phyloP scores from a whole-genome alignment of 2,329 filamentous ascomycete species.

The Cordyceps tenuipes region DNA sequence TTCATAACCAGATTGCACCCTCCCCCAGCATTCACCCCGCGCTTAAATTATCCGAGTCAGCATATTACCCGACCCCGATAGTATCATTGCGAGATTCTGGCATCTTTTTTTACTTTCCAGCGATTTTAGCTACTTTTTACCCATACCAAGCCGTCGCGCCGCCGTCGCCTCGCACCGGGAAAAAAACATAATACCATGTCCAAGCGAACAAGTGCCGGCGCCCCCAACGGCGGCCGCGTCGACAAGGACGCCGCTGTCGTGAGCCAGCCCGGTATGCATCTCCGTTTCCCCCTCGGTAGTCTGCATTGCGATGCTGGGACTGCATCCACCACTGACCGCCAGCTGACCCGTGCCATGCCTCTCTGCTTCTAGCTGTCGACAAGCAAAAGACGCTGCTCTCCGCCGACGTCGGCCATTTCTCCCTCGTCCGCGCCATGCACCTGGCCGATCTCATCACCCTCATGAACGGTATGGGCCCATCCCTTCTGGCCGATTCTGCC shows the following conservation, averaged over 20 bases:
- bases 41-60: not conserved
- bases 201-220: slow-evolving; percentile 42
- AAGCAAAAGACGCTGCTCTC: slow-evolving; percentile 70
- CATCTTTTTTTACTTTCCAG: not conserved
- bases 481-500: not conserved
- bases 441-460: slow-evolving; percentile 79
- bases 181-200: slow-evolving; percentile 42
- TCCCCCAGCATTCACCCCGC: not conserved
- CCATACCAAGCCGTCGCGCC: not conserved
- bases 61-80: not conserved
- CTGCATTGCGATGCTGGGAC: not conserved
- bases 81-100: not conserved
- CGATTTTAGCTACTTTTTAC: not conserved
- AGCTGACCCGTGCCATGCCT: not conserved
- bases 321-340: not conserved
- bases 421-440: slow-evolving; percentile 60
- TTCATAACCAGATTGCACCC: not conserved
- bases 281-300: not conserved
- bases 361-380: slow-evolving; percentile 47
- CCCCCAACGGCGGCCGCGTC: slow-evolving; percentile 18
- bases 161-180: no score
- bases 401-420: slow-evolving; percentile 65
- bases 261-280: slow-evolving; percentile 25
- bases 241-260: slow-evolving; percentile 22
- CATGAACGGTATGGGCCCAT: slow-evolving; percentile 52